These are phyloP conservation scores for Arthrobotrys pseudoclavata DNA, from an alignment of 2,329 filamentous ascomycete genomes.

Conservation along the genomic window DNA sequence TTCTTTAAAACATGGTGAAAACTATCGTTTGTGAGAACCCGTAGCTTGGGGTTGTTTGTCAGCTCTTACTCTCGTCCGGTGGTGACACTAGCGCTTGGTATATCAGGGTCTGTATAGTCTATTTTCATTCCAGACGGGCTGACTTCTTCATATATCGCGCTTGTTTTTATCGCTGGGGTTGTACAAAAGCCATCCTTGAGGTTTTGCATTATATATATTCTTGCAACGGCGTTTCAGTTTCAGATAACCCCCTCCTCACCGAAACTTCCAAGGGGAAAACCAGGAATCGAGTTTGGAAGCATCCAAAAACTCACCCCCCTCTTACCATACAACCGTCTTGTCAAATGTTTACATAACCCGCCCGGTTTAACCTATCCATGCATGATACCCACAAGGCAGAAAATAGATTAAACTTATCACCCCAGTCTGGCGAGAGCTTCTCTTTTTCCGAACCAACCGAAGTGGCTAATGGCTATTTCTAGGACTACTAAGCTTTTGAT, in stretches of 20 bases:
- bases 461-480: constrained; percentile 4
- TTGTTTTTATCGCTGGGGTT: constrained; percentile 14
- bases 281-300: too few relatives aligned
- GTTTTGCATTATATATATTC: neutral
- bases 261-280: constrained; percentile 6
- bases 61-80: constrained; percentile 15
- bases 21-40: neutral
- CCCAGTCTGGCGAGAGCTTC: neutral
- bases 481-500: constrained; percentile 29
- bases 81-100: constrained; percentile 7
- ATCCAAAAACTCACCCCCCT: neutral
- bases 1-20: neutral
- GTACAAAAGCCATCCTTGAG: constrained; percentile 6
- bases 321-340: neutral
- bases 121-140: constrained; percentile 3
- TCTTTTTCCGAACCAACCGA: constrained; percentile 7
- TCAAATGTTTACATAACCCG: constrained; percentile 19
- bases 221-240: constrained; percentile 5
- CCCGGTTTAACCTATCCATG: neutral
- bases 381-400: neutral
- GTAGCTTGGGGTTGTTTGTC: constrained; percentile 8
- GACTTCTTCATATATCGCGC: constrained; percentile 6
- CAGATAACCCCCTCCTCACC: neutral
- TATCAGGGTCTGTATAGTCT: constrained; percentile 16
- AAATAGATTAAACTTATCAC: constrained; percentile 7